Base-by-base conservation (phyloP, 2,329 filamentous ascomycete genomes). In the Amauroascus verrucosus region DNA sequence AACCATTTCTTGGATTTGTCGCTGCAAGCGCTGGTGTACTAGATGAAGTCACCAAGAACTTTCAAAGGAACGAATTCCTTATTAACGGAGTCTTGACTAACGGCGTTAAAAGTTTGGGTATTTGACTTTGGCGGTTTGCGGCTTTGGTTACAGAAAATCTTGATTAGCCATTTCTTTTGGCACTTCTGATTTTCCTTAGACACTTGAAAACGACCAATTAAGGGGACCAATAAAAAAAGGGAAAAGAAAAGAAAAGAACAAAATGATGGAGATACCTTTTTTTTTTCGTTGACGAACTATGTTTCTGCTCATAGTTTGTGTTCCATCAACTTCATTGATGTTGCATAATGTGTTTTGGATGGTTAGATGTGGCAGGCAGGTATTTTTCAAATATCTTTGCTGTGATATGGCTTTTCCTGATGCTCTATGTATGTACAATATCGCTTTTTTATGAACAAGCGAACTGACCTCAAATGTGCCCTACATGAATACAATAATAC, bases 1-100 rank as follows among this genome's bases (percentile, higher is more conserved):
- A 81, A 65, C 83, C 86, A 1, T 93, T 88, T 70, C 76, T 95
- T 20, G 89, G 89, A 45, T 90, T 95, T 67, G 79, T 95, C 45
- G 88, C 89, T 30, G 86, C 88, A 1, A 81, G 81, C 50, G 79
- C 84, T 1, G 85, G 85, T 13, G 78, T 83, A 63, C 71, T 91
- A 45, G 79, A 75, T 6, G 64, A 71, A 52, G 63, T 68, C 14
- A 67, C 61, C 24, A 57, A 63, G 47, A 56, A 60, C 43, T 20
- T 53, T 16, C 51, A 53, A 22, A 35, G 24, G n/a, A 53, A 33
- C 43, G 45, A 53, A 28, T 62, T n/a, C 37, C 24, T 48, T 6
- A 26, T 53, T 8, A 53, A 48, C 33, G 51, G 51, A 8, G 35
- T 37, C n/a, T 37, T 53, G 6, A 44, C 44, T 30, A 48, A 48